phyloP scores from a whole-genome alignment of 257 asterid genomes.

The Plantago elongata region DNA sequence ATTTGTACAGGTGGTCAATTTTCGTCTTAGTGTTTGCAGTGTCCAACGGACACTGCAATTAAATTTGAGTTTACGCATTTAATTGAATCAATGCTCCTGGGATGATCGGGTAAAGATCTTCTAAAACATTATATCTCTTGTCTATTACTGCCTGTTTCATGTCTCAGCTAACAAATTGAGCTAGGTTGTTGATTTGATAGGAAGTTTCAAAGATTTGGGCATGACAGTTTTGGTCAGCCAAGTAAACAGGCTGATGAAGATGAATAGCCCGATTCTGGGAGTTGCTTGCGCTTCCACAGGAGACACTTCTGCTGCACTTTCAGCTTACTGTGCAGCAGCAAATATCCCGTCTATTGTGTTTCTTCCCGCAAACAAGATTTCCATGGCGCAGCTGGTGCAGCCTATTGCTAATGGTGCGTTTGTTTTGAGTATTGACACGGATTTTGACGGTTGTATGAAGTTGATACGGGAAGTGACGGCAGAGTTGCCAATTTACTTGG shows the following conservation, averaged over 20 bases:
- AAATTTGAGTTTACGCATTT: too few relatives aligned
- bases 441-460: constrained; percentile 32
- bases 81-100: too few relatives aligned
- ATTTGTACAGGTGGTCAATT: too few relatives aligned
- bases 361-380: constrained; percentile 64
- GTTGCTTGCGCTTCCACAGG: constrained; percentile 70
- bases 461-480: not conserved
- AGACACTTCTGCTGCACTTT: constrained; percentile 67
- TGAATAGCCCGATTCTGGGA: constrained; percentile 36
- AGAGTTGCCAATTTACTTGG: constrained; percentile 5
- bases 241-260: constrained; percentile 46
- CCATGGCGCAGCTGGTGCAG: constrained; percentile 76
- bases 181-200: too few relatives aligned
- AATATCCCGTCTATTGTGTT: constrained; percentile 78
- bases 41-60: too few relatives aligned
- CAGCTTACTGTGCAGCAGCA: constrained; percentile 75
- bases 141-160: too few relatives aligned
- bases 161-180: too few relatives aligned
- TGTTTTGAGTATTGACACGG: constrained; percentile 74
- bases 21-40: too few relatives aligned
- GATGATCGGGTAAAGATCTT: too few relatives aligned
- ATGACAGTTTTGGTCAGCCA: constrained; percentile 63
- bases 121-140: too few relatives aligned
- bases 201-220: constrained; percentile 51
- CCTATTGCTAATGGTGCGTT: constrained; percentile 91